Percentiles rank a stretch among this genome's conserved stretches.
Evolutionary conservation across 306 rosid species (phyloP).

Genomic region (Prunus campanulata): DNA sequence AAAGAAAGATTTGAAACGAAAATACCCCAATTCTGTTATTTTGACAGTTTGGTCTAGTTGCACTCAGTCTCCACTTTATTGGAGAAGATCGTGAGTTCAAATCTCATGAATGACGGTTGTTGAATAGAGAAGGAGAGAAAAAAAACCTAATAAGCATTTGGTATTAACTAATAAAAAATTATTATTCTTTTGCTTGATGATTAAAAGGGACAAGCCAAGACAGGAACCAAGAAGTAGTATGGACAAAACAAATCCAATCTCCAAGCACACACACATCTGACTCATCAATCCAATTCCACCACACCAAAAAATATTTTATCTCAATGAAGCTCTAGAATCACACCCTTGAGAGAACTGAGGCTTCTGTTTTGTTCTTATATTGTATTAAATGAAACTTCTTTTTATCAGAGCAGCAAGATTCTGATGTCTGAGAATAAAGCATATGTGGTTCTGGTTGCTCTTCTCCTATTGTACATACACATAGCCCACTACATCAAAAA

Average conservation of each 20-base stretch:
- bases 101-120: neutral
- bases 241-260: slow-evolving; percentile 18
- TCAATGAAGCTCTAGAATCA: slow-evolving; percentile 24
- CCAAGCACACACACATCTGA: slow-evolving; percentile 23
- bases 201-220: neutral
- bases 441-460: slow-evolving; percentile 27
- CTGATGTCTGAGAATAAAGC: slow-evolving; percentile 27
- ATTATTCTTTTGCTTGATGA: neutral
- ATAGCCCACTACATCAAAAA: slow-evolving; percentile 17
- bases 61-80: neutral
- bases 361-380: neutral
- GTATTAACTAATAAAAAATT: no score
- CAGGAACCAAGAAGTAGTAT: neutral
- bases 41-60: no score
- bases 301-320: slow-evolving; percentile 19
- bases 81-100: neutral
- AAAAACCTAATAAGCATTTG: no score
- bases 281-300: slow-evolving; percentile 46
- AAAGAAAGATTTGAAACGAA: neutral
- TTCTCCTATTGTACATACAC: slow-evolving; percentile 13
- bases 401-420: slow-evolving; percentile 19
- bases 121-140: no score
- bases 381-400: neutral
- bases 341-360: neutral
- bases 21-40: neutral